Conservation (phyloP, 2,329 filamentous ascomycete genomes). For the Botrytis medusae region DNA sequence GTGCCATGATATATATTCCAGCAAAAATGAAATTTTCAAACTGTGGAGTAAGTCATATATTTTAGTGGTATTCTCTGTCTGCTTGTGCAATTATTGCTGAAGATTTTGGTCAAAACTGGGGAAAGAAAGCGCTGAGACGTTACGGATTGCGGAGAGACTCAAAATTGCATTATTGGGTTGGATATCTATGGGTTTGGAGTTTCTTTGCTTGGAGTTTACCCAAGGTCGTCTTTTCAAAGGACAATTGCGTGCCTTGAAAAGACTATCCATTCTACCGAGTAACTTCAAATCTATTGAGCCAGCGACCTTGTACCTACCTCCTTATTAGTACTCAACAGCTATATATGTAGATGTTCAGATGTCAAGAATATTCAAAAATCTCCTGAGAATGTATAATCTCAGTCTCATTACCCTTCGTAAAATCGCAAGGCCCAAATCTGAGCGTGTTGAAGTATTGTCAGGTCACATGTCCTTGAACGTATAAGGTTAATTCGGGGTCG, state of each 20-base stretch:
- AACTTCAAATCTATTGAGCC: not conserved
- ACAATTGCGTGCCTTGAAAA: not conserved
- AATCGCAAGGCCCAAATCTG: not conserved
- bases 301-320: not conserved
- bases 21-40: not conserved
- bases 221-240: constrained; percentile 2
- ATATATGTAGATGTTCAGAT: not conserved
- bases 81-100: constrained; percentile 3
- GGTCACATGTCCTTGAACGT: not conserved
- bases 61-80: constrained; percentile 7
- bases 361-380: not conserved
- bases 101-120: not conserved
- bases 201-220: constrained; percentile 15
- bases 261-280: not conserved
- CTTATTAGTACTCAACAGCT: not conserved
- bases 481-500: not conserved
- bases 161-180: constrained; percentile 9
- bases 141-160: not conserved
- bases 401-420: not conserved
- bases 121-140: not conserved
- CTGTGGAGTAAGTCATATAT: constrained; percentile 12
- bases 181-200: constrained; percentile 10
- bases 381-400: not conserved
- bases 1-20: not conserved
- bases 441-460: not conserved